Base-by-base conservation (phyloP, 2,329 filamentous ascomycete genomes). In the Microdochium bolleyi region DNA sequence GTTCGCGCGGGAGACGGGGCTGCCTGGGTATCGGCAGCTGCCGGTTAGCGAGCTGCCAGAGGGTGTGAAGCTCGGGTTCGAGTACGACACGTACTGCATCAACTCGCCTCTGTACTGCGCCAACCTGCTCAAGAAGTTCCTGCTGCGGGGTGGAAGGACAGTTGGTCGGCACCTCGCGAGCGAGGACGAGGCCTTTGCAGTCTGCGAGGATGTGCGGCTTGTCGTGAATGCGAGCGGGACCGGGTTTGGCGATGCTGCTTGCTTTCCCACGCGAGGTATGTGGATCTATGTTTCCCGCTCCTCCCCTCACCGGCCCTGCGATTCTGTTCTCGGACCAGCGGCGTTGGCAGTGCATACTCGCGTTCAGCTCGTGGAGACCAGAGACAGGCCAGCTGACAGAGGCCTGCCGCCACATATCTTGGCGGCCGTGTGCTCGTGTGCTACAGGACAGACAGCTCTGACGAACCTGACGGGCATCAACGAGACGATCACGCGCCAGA, bases 21-120 rank as follows among this genome's bases (percentile, higher is more conserved):
- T 71, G 51, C 61, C 66, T 11, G 70, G 63, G 2, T 77, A 76
- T 55, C 62, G 70, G 24, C 51, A 72, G 14, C 63, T 75, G 22
- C 44, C 56, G 0, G 14, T 51, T 0, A 53, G 61, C 1, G 72
- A 78, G 52, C 62, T 76, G 2, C 77, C 76, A 0, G 59, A 66
- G 0, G 67, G 63, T 24, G 71, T 78, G 1, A 57, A 53, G n/a
- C 67, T 76, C 56, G 78, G 75, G 0, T 77, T 70, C 49, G 70
- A 75, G 60, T 82, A 81, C 57, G 66, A 75, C 32, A 79, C 77
- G 0, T 82, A 76, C 67, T 81, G 77, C 57, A 66, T 81, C 7
- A 79, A 80, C 52, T 69, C 78, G 1, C 79, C 79, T 58, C 62
- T 81, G 4, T 82, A 82, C 60, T 77, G 76, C 60, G 65, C 67